Evolutionary conservation across 164 flowering plant genomes (phyloP), one percentile per base, ranked within the genome.

Genomic region (Magnolia changhungtana): DNA sequence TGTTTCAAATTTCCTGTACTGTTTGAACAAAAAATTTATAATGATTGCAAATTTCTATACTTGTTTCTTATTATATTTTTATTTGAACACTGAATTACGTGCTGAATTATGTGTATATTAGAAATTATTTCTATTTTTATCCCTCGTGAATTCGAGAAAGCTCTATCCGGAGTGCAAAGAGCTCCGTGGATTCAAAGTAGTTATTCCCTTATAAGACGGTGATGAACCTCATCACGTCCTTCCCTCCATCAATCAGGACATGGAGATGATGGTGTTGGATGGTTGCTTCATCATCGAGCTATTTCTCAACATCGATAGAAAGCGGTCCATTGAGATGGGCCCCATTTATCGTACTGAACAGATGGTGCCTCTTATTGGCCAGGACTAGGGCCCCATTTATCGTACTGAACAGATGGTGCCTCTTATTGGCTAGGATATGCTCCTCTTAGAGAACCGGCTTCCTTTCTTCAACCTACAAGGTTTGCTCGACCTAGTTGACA

Each of bases 221-320:
- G 29, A 27, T 27, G 29, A 27, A 27, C 29, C 29, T 27, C 29
- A 27, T 27, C 29, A 27, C 1, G 29, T 27, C 29, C 29, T 27
- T 27, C 29, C 29, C 29, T 27, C 29, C 29, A 27, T 27, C 29
- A 1, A 27, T 27, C 29, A 87, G 21, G 50, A 65, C 70, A 29
- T 74, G 19, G 71, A 74, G 63, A 74, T 74, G 59, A 64, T 74
- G 70, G 27, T 74, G 55, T 16, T 74, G 9, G 76, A 65, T 65
- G 69, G 76, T 51, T 74, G 29, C 59, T 65, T 74, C 63, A 64
- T 74, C 23, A 20, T 65, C 45, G 70, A 64, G 61, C 61, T 64
- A 37, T 49, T 74, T 49, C n/a, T 9, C 20, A 66, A 63, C 8
- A 14, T 18, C 14, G 55, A 8, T 3, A 8, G 4, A 18, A 23